phyloP scores from a whole-genome alignment of 345 rosid genomes.

The Fremontodendron californicum region DNA sequence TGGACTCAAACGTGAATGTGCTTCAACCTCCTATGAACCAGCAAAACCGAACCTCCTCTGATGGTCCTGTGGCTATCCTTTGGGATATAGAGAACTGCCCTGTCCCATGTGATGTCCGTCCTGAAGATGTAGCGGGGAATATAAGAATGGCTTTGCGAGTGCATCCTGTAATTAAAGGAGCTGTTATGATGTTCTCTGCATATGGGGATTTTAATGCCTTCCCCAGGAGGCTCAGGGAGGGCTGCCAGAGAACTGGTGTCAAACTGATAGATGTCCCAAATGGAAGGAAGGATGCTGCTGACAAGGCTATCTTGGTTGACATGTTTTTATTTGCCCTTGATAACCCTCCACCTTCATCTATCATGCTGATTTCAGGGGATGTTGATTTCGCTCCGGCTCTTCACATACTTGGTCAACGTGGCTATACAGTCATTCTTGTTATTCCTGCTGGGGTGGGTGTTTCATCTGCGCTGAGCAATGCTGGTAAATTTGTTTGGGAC shows the following conservation, averaged over 20 bases:
- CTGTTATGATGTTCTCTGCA: slow-evolving; percentile 77
- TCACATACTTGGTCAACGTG: slow-evolving; percentile 94
- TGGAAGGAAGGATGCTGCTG: slow-evolving; percentile 96
- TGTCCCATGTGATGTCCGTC: slow-evolving; percentile 80
- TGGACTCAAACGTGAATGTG: slow-evolving; percentile 31
- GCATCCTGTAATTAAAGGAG: slow-evolving; percentile 78
- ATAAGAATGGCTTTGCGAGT: slow-evolving; percentile 86
- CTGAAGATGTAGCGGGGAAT: slow-evolving; percentile 89
- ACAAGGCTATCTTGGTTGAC: slow-evolving; percentile 91
- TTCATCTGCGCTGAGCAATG: slow-evolving; percentile 81
- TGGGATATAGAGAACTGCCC: slow-evolving; percentile 97
- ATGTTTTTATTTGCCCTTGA: slow-evolving; percentile 96
- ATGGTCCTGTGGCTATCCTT: slow-evolving; percentile 77
- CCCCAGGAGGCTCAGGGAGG: slow-evolving; percentile 91
- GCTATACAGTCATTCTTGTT: slow-evolving; percentile 75
- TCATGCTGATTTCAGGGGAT: slow-evolving; percentile 90
- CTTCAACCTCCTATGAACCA: slow-evolving; percentile 27
- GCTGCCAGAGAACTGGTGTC: slow-evolving; percentile 97
- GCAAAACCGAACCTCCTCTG: slow-evolving; percentile 32
- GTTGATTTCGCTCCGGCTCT: slow-evolving; percentile 96
- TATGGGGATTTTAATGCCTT: slow-evolving; percentile 95
- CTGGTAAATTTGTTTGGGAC: slow-evolving; percentile 95
- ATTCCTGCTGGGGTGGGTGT: slow-evolving; percentile 85
- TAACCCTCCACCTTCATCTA: slow-evolving; percentile 79
- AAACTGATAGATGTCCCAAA: slow-evolving; percentile 93